A percentile compares a stretch with the other conserved stretches of the same genome.
Evolutionary conservation across 169 alveolate species (phyloP).

Genomic region (Plasmodium blacklocki): DNA sequence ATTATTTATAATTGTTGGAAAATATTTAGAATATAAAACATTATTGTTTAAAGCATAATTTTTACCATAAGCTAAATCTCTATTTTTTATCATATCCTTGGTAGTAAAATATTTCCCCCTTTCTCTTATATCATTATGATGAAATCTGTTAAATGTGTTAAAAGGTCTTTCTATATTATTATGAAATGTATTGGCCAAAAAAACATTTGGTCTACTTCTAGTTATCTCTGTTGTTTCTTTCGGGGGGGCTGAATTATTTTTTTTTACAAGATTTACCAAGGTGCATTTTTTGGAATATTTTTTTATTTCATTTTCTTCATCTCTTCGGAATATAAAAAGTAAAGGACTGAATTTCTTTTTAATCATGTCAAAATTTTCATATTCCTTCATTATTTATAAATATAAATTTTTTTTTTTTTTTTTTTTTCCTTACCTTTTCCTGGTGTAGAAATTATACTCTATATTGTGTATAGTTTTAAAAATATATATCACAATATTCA

Average conservation of each 20-base stretch:
- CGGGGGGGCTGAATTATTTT: not conserved
- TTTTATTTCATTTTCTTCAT: slow-evolving; percentile 60
- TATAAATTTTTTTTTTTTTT: not conserved
- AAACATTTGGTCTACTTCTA: slow-evolving; percentile 14
- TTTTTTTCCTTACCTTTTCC: not conserved
- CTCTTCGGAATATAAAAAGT: slow-evolving; percentile 51
- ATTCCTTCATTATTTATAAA: slow-evolving; percentile 46
- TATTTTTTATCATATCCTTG: not conserved
- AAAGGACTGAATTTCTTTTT: slow-evolving; percentile 56
- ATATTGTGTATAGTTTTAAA: not conserved
- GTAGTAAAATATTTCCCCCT: slow-evolving; percentile 21
- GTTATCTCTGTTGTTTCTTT: not conserved
- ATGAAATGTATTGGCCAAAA: slow-evolving; percentile 19
- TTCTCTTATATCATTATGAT: slow-evolving; percentile 12
- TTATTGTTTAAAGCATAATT: slow-evolving; percentile 9
- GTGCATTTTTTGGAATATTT: slow-evolving; percentile 22
- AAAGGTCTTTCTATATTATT: slow-evolving; percentile 33
- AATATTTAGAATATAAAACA: slow-evolving; percentile 30
- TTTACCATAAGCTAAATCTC: not conserved
- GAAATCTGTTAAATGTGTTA: slow-evolving; percentile 34
- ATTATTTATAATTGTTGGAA: slow-evolving; percentile 26
- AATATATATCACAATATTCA: not conserved
- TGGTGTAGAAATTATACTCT: not conserved
- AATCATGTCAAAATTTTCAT: slow-evolving; percentile 41
- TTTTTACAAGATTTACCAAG: slow-evolving; percentile 19